Percentiles rank a stretch among this genome's conserved stretches.
phyloP scores from a whole-genome alignment of 495 filamentous ascomycete genomes.

The Neurospora tetraspora region DNA sequence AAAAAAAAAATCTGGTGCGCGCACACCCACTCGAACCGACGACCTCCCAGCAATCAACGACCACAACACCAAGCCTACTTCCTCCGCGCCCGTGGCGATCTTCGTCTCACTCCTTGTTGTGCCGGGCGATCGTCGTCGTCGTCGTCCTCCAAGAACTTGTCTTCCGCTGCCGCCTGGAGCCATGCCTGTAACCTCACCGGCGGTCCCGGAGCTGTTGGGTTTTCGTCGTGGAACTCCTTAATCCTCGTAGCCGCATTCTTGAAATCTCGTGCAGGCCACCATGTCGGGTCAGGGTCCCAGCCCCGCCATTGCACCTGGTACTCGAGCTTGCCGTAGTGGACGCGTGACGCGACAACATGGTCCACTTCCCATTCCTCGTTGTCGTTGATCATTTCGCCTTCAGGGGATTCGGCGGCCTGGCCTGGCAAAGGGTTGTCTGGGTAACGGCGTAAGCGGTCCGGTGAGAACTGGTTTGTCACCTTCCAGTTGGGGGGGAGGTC shows the following conservation, averaged over 20 bases:
- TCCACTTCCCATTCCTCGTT: constrained; percentile 3
- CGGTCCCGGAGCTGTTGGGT: background rate
- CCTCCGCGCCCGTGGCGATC: too few relatives aligned
- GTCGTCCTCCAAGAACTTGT: background rate
- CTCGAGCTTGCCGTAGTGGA: constrained; percentile 1
- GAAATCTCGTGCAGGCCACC: constrained; percentile 1
- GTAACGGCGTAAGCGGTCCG: too few relatives aligned
- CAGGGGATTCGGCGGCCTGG: constrained; percentile 2
- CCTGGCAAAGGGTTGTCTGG: constrained; percentile 6
- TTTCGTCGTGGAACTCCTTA: constrained; percentile 1
- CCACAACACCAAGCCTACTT: too few relatives aligned
- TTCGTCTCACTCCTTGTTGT: too few relatives aligned
- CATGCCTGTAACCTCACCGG: background rate
- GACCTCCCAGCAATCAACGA: too few relatives aligned
- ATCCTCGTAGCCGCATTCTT: background rate
- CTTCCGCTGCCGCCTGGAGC: background rate
- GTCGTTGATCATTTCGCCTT: background rate
- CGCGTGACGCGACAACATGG: background rate
- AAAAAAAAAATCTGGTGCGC: too few relatives aligned
- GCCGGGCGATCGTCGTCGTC: background rate
- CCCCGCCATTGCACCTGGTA: constrained; percentile 4
- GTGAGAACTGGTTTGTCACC: background rate
- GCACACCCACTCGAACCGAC: too few relatives aligned
- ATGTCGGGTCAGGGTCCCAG: constrained; percentile 3
- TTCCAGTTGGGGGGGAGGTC: background rate